Evolutionary conservation across 1,139 yeast genomes (phyloP).

Genomic region (Pichia terricola): DNA sequence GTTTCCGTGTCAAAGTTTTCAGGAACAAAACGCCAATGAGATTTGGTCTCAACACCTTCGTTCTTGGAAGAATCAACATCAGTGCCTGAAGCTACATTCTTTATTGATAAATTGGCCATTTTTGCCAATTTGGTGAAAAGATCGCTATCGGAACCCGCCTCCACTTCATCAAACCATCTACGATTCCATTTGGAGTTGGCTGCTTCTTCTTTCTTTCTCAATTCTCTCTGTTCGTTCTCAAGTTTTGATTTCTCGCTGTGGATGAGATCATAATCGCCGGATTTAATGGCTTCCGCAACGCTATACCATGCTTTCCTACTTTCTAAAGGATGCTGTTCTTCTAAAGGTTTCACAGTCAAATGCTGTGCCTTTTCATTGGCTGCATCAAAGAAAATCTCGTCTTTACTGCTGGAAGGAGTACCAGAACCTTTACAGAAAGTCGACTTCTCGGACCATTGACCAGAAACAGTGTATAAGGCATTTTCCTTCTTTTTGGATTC

Average conservation of each 20-base stretch:
- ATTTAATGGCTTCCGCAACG: slow-evolving; percentile 79
- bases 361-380: slow-evolving; percentile 37
- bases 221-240: slow-evolving; percentile 75
- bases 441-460: slow-evolving; percentile 88
- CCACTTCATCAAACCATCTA: slow-evolving; percentile 62
- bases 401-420: slow-evolving; percentile 19
- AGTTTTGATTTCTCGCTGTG: slow-evolving; percentile 64
- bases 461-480: slow-evolving; percentile 68
- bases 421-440: slow-evolving; percentile 35
- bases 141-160: slow-evolving; percentile 9
- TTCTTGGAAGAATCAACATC: slow-evolving; percentile 16
- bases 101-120: slow-evolving; percentile 47
- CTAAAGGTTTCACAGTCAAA: slow-evolving; percentile 68
- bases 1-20: slow-evolving; percentile 48
- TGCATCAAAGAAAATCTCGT: slow-evolving; percentile 58
- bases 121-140: slow-evolving; percentile 41
- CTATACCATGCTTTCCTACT: slow-evolving; percentile 76
- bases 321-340: slow-evolving; percentile 66
- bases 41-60: slow-evolving; percentile 23
- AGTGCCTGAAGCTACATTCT: slow-evolving; percentile 63
- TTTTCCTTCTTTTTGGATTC: slow-evolving; percentile 44
- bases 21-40: slow-evolving; percentile 63
- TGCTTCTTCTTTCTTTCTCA: slow-evolving; percentile 62
- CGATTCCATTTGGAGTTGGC: slow-evolving; percentile 57
- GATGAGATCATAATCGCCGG: slow-evolving; percentile 65